phyloP scores from a whole-genome alignment of 129 eudicot species.

The Tanacetum coccineum region DNA sequence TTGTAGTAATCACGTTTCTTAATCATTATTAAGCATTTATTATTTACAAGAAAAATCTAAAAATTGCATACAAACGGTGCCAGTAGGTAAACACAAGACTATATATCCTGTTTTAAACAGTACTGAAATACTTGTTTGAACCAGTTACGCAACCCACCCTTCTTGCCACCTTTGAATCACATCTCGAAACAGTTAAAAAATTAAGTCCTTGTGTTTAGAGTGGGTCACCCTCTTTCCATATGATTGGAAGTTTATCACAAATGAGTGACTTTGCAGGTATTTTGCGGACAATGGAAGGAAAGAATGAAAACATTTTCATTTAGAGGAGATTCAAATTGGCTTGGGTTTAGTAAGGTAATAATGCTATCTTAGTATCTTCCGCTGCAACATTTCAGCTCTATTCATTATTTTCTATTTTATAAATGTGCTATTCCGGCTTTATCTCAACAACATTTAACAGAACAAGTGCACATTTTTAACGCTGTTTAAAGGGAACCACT shows the following conservation, averaged over 20 bases:
- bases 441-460: not conserved
- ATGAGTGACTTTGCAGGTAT: conserved; percentile 41
- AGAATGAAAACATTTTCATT: conserved; percentile 60
- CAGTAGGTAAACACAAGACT: too few relatives aligned
- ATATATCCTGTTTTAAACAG: too few relatives aligned
- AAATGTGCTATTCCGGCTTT: not conserved
- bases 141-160: too few relatives aligned
- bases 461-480: not conserved
- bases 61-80: too few relatives aligned
- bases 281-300: conserved; percentile 62
- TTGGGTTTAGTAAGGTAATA: conserved; percentile 81
- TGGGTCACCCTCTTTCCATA: too few relatives aligned
- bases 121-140: too few relatives aligned
- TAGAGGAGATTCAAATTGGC: conserved; percentile 96
- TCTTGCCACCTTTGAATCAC: too few relatives aligned
- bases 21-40: not conserved
- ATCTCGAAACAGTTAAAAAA: too few relatives aligned
- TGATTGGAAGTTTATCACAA: not conserved
- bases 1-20: not conserved
- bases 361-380: not conserved
- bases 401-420: not conserved
- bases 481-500: not conserved
- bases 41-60: too few relatives aligned
- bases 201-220: too few relatives aligned
- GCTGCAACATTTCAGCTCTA: conserved; percentile 8